These are phyloP conservation scores for Thermothielavioides terrestris DNA, from an alignment of 495 filamentous ascomycete genomes.

Conservation along the genomic window DNA sequence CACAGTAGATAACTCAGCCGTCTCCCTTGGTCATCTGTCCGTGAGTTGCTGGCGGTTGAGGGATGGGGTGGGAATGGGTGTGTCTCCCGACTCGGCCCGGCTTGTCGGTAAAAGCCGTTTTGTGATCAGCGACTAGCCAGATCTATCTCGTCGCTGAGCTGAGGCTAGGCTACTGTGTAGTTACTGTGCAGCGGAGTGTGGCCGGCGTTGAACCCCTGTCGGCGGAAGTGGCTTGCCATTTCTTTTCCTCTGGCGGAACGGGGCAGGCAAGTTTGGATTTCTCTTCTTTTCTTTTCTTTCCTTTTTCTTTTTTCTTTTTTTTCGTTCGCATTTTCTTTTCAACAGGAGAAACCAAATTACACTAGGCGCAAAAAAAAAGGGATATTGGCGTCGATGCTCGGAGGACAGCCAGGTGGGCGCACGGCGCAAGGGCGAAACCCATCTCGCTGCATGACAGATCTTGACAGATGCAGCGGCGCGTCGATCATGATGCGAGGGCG, in stretches of 20 bases:
- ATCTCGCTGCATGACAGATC: constrained; percentile 30
- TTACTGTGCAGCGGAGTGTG: no score
- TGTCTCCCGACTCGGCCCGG: constrained; percentile 21
- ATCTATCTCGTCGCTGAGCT: not conserved
- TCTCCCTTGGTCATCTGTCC: no score
- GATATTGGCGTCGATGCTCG: not conserved
- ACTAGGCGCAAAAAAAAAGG: not conserved
- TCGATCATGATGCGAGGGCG: constrained; percentile 29
- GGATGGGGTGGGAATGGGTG: not conserved
- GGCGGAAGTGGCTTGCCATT: not conserved
- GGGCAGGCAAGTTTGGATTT: not conserved
- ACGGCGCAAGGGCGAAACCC: constrained; percentile 1
- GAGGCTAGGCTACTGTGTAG: no score
- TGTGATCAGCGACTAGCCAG: not conserved
- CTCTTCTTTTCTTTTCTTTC: no score
- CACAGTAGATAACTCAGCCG: no score
- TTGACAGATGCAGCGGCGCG: constrained; percentile 28
- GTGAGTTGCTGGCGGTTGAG: no score
- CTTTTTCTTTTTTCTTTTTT: no score
- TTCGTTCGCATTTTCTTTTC: no score
- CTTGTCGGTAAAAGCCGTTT: constrained; percentile 3
- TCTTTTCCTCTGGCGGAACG: constrained; percentile 5
- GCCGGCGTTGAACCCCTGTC: not conserved
- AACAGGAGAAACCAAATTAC: no score
- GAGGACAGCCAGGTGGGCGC: not conserved